phyloP scores from a whole-genome alignment of 2,329 filamentous ascomycete genomes.

The Colletotrichum aenigma region DNA sequence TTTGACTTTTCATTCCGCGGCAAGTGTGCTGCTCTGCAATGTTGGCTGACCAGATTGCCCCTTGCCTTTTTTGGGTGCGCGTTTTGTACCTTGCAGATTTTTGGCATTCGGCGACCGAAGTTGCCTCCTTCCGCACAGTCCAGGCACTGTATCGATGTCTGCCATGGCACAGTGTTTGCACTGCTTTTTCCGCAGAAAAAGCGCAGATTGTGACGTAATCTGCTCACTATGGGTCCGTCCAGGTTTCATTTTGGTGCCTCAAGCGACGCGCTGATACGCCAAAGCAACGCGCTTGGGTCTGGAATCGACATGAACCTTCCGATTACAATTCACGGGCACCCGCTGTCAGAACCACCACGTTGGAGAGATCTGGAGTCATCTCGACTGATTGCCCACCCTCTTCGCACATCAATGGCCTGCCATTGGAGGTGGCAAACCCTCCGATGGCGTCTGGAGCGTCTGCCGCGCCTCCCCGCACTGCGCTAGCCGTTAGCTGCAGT shows the following conservation, averaged over 20 bases:
- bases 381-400: not conserved
- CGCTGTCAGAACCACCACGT: not conserved
- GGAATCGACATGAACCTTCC: constrained; percentile 7
- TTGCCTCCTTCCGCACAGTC: not conserved
- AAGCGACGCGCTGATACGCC: constrained; percentile 2
- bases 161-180: not conserved
- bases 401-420: not conserved
- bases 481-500: constrained; percentile 17
- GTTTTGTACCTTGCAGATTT: constrained; percentile 20
- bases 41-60: not conserved
- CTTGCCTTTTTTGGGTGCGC: constrained; percentile 16
- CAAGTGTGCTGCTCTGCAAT: constrained; percentile 18
- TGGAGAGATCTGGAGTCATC: not conserved
- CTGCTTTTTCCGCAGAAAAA: not conserved
- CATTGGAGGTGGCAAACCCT: not conserved
- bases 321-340: not conserved
- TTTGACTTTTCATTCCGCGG: constrained; percentile 6
- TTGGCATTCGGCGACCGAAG: not conserved
- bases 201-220: constrained; percentile 13
- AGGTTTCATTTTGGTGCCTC: constrained; percentile 12
- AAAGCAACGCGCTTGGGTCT: constrained; percentile 8
- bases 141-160: rapidly evolving
- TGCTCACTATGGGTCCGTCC: constrained; percentile 14
- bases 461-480: not conserved
- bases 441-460: constrained; percentile 1